Percentiles rank a stretch among this genome's conserved stretches.
Conservation (phyloP, 345 rosid genomes). For the Raphanus raphanistrum region DNA sequence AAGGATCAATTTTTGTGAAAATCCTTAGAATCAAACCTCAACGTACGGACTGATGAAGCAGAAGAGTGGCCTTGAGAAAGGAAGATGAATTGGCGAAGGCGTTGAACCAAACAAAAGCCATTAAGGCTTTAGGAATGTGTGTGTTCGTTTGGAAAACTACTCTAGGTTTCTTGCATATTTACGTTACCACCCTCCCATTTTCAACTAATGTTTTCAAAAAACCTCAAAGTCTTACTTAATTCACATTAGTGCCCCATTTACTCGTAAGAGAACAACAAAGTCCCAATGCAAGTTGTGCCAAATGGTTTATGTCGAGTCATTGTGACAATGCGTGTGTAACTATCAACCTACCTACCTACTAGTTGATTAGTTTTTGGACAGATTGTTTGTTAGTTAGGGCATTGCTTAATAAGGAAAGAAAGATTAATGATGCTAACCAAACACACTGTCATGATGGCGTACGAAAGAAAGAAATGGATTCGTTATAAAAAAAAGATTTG, state of each 20-base stretch:
- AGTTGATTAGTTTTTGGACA: background rate
- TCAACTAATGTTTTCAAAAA: background rate
- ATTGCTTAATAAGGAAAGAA: conserved; percentile 32
- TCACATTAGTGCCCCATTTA: background rate
- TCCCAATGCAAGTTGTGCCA: background rate
- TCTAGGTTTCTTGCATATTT: conserved; percentile 8
- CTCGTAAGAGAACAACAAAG: background rate
- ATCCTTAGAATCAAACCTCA: background rate
- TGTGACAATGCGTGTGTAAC: background rate
- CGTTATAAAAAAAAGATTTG: background rate
- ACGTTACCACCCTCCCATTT: background rate
- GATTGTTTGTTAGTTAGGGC: conserved; percentile 12
- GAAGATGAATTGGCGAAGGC: background rate
- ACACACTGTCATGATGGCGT: conserved; percentile 12
- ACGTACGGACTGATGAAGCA: background rate
- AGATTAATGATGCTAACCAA: background rate
- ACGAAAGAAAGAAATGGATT: conserved; percentile 9
- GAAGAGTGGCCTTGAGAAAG: background rate
- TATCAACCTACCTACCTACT: background rate
- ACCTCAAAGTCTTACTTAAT: background rate
- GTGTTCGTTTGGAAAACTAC: background rate
- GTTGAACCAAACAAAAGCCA: background rate
- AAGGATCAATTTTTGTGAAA: background rate
- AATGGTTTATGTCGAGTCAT: too few relatives aligned
- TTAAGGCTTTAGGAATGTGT: background rate